A percentile compares a stretch with the other conserved stretches of the same genome.
Evolutionary conservation across 306 rosid genomes (phyloP).

Genomic region (Dalbergia cultrata): DNA sequence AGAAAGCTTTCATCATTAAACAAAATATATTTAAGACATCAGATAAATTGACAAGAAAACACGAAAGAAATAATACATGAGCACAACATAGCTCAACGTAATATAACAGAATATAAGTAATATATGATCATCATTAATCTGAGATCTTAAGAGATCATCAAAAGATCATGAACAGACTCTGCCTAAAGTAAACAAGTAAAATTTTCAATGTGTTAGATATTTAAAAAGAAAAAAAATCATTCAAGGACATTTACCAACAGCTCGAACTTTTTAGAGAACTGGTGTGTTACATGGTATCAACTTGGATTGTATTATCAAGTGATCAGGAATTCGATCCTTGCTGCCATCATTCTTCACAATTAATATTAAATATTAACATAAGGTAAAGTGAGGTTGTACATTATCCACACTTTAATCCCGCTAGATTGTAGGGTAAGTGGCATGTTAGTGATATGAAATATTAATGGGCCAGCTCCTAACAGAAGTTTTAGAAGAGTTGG

Average conservation of each 20-base stretch:
- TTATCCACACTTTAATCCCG: constrained; percentile 22
- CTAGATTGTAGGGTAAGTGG: background rate
- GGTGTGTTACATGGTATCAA: background rate
- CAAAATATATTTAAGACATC: constrained; percentile 11
- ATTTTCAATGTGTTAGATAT: background rate
- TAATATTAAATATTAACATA: constrained; percentile 3
- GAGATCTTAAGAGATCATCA: constrained; percentile 5
- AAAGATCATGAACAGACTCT: constrained; percentile 24
- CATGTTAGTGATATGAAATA: background rate
- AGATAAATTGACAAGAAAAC: constrained; percentile 16
- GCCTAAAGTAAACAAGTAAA: constrained; percentile 16
- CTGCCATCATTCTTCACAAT: constrained; percentile 8
- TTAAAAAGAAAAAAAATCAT: background rate
- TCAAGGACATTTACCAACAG: background rate
- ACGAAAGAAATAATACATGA: background rate
- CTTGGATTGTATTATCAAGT: background rate
- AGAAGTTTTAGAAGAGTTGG: constrained; percentile 5
- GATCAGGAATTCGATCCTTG: background rate
- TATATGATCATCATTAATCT: constrained; percentile 4
- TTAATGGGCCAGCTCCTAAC: background rate
- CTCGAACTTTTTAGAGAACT: background rate
- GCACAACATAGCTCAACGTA: background rate
- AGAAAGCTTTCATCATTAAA: constrained; percentile 29
- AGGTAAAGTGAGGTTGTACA: constrained; percentile 13
- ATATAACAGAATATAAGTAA: constrained; percentile 7